Evolutionary conservation across 208 protist species (phyloP).

Genomic region (Novymonas esmeraldas): DNA sequence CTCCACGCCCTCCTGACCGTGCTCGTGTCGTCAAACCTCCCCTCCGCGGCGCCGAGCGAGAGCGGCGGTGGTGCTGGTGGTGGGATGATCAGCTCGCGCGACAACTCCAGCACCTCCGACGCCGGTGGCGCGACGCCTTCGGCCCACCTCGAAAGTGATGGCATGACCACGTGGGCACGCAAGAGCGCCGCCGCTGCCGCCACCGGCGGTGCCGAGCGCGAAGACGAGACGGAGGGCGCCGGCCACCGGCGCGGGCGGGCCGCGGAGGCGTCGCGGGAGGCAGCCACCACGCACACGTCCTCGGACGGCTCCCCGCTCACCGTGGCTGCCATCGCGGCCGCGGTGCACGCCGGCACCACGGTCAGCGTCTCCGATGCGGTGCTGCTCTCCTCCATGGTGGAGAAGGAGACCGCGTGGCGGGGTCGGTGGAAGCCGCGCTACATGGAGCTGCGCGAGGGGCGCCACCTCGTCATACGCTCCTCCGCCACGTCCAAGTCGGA

Average conservation of each 20-base stretch:
- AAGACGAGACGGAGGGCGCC: not conserved
- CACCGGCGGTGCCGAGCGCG: not conserved
- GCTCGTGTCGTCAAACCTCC: constrained; percentile 21
- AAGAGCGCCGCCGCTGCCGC: not conserved
- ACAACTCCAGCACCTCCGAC: constrained; percentile 18
- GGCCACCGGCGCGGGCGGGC: not conserved
- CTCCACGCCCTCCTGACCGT: constrained; percentile 36
- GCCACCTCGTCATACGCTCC: constrained; percentile 53
- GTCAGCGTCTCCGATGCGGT: constrained; percentile 9
- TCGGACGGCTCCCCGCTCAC: constrained; percentile 14
- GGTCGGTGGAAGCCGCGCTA: constrained; percentile 64
- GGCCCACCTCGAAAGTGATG: constrained; percentile 2
- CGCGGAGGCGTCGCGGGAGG: not conserved
- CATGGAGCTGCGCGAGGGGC: constrained; percentile 56
- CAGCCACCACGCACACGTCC: not conserved
- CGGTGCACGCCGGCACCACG: not conserved
- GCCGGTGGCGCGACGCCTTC: not conserved
- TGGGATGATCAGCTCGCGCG: constrained; percentile 23
- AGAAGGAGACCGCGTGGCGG: constrained; percentile 71
- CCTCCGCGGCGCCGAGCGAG: constrained; percentile 23
- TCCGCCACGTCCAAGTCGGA: constrained; percentile 24
- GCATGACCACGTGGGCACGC: not conserved
- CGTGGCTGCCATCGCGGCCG: constrained; percentile 9
- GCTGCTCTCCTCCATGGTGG: constrained; percentile 46
- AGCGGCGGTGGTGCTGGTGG: too few relatives aligned